Evolutionary conservation across 768 basidiomycete species (phyloP).

Genomic region (Amanita rubescens): DNA sequence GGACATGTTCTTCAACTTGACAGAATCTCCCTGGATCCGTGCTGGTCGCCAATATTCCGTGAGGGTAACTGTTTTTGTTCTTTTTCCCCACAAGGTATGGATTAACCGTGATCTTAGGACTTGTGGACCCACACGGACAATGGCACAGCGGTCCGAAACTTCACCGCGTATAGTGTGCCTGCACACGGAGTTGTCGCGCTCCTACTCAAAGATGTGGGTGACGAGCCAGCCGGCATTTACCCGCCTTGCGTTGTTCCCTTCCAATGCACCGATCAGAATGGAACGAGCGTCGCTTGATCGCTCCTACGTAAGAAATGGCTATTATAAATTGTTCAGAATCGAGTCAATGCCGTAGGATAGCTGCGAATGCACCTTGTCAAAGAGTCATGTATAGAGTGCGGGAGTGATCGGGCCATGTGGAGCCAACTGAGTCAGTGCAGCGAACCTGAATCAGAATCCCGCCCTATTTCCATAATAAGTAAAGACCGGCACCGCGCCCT

Average conservation of each 20-base stretch:
- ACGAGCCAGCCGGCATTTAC: conserved; percentile 41
- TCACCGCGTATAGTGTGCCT: conserved; percentile 39
- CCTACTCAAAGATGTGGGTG: conserved; percentile 41
- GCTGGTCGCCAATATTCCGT: conserved; percentile 55
- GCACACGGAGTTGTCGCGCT: conserved; percentile 51
- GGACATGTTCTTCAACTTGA: conserved; percentile 48
- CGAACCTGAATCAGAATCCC: conserved; percentile 1
- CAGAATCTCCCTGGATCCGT: conserved; percentile 59
- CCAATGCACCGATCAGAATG: conserved; percentile 45
- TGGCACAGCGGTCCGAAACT: conserved; percentile 44
- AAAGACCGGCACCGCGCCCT: conserved; percentile 3
- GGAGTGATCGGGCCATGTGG: background rate
- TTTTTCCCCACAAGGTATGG: background rate
- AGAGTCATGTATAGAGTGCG: too few relatives aligned
- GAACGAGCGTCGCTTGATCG: conserved; percentile 28
- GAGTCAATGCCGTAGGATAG: too few relatives aligned
- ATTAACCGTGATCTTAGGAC: conserved; percentile 27
- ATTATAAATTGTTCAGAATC: too few relatives aligned
- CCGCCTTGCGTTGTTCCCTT: conserved; percentile 45
- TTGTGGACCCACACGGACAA: conserved; percentile 51
- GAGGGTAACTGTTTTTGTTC: conserved; percentile 31
- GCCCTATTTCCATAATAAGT: background rate
- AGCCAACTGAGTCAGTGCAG: background rate
- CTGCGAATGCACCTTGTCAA: too few relatives aligned
- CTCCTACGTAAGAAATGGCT: too few relatives aligned